Conservation (phyloP, 78 protist genomes). For the Dictyostelium brefeldianum region DNA sequence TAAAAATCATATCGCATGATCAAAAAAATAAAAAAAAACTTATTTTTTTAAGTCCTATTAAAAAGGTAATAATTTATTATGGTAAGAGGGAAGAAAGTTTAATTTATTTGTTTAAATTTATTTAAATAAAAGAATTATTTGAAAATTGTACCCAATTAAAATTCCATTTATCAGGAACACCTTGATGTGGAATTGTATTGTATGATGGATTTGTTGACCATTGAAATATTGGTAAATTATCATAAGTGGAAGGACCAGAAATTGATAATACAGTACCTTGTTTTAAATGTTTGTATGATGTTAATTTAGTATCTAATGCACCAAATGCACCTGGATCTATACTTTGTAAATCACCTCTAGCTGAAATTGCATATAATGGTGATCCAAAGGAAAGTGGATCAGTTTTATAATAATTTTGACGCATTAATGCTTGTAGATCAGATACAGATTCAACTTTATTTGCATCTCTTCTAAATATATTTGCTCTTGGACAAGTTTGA, state of each 20-base stretch:
- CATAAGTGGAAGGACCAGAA: slow-evolving; percentile 54
- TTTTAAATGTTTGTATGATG: not conserved
- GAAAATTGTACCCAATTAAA: slow-evolving; percentile 38
- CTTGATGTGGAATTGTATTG: slow-evolving; percentile 14
- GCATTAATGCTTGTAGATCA: slow-evolving; percentile 49
- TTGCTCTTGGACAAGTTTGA: slow-evolving; percentile 78
- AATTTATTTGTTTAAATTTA: too few species aligned
- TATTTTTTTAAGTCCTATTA: too few species aligned
- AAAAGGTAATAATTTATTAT: too few species aligned
- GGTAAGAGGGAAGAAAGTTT: too few species aligned
- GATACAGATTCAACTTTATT: slow-evolving; percentile 51
- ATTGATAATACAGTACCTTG: slow-evolving; percentile 9
- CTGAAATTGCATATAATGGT: slow-evolving; percentile 66
- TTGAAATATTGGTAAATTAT: slow-evolving; percentile 32
- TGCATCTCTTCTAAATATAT: slow-evolving; percentile 75
- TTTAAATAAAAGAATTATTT: not conserved
- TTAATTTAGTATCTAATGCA: slow-evolving; percentile 51
- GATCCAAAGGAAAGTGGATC: slow-evolving; percentile 85
- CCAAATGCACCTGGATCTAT: slow-evolving; percentile 25
- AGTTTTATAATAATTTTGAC: slow-evolving; percentile 85
- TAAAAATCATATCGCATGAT: too few species aligned
- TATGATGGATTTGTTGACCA: slow-evolving; percentile 1
- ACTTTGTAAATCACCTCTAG: slow-evolving; percentile 78
- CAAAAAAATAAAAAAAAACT: too few species aligned
- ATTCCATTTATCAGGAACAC: slow-evolving; percentile 40